phyloP scores from a whole-genome alignment of 2,329 filamentous ascomycete species.

The Cryphonectria nitschkei region DNA sequence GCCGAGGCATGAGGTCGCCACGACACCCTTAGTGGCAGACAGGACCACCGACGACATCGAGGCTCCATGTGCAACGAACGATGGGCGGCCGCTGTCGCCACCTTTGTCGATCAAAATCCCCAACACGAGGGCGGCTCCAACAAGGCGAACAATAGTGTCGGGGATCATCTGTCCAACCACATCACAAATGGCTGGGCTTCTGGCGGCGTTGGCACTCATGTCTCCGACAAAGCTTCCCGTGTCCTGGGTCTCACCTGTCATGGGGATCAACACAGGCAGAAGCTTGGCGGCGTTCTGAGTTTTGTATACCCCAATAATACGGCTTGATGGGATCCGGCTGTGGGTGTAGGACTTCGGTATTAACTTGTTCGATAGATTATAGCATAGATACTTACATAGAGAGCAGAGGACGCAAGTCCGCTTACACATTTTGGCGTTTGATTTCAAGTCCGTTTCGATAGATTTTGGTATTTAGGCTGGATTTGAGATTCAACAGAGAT shows the following conservation, averaged over 20 bases:
- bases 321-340: neutral
- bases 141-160: neutral
- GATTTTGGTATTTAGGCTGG: neutral
- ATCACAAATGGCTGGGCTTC: neutral
- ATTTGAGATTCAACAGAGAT: neutral
- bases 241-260: neutral
- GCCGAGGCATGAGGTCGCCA: neutral
- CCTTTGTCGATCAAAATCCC: neutral
- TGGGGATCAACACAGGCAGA: neutral
- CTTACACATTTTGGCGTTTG: neutral
- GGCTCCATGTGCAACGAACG: neutral
- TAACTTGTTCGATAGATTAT: neutral
- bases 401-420: constrained; percentile 4
- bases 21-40: neutral
- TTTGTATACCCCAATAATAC: neutral
- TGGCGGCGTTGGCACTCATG: neutral
- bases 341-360: neutral
- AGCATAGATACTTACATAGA: neutral
- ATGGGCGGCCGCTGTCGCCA: neutral
- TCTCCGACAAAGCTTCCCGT: neutral
- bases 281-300: neutral
- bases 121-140: neutral
- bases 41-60: neutral
- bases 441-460: neutral
- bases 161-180: neutral